Evolutionary conservation across 2,329 filamentous ascomycete species (phyloP), one percentile per base, ranked within the genome.

Genomic region (Paracamarosporium sp.): DNA sequence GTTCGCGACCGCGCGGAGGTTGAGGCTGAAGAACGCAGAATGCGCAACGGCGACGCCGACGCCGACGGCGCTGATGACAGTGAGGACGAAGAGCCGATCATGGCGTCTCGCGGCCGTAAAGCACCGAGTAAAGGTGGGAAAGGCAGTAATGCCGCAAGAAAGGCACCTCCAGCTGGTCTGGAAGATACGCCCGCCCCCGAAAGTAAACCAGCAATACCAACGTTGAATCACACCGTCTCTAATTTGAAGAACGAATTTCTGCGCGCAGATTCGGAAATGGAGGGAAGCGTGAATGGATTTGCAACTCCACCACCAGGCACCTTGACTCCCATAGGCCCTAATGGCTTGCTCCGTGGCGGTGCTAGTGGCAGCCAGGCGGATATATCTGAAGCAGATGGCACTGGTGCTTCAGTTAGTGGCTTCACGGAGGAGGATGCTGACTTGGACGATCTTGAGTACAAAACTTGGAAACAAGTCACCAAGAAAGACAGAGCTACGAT

Each of bases 381-480:
- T 78, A 83, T 86, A 24, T 95, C 96, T 86, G 95, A 99, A 56
- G 87, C 95, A 31, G 95, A 98, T 72, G 90, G 86, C 0, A 77
- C 82, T 33, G 79, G 78, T n/a, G 86, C 89, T 5, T 89, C 88
- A 2, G 80, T 92, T 36, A 89, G 87, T 63, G 88, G 87, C 22
- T 83, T 90, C 73, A 82, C 90, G 20, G 86, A 89, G 50, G 90
- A 96, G 66, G 91, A 96, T 65, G 85, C 86, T 12, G 92, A 92
- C 65, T 88, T 96, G 66, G 93, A 98, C 67, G 93, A 98, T 57
- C 80, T 85, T 1, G 94, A 97, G 72, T 97, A 95, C 79, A 96
- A 96, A 75, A 91, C 95, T 33, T 99, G 96, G 95, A 99, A 98
- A 80, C 94, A 98, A 77, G 92, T 97, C 38, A 99, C 95, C 1